Conservation (phyloP, 2,329 filamentous ascomycete genomes). For the Phaeoacremonium minimum region DNA sequence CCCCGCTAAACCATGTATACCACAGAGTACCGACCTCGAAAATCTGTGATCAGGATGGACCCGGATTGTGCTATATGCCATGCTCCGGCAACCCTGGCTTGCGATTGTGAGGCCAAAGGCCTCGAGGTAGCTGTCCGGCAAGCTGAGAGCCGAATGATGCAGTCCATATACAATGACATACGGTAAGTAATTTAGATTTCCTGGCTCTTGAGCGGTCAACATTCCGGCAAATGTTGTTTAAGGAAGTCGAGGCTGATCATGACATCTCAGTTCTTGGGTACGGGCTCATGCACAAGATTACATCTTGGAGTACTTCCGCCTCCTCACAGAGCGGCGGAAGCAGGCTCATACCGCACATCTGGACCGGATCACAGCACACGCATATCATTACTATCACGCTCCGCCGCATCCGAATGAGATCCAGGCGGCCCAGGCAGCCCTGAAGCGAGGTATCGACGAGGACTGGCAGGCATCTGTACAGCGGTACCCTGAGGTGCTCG, state of each 20-base stretch:
- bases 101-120: constrained; percentile 63
- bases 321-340: constrained; percentile 58
- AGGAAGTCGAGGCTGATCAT: too few relatives aligned
- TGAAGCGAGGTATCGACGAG: constrained; percentile 72
- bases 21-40: constrained; percentile 43
- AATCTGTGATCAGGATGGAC: constrained; percentile 58
- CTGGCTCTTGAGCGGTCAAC: background rate
- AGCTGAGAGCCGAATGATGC: constrained; percentile 61
- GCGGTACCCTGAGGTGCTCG: constrained; percentile 74
- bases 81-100: constrained; percentile 52
- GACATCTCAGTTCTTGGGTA: constrained; percentile 43
- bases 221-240: too few relatives aligned
- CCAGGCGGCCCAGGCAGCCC: constrained; percentile 55
- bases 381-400: constrained; percentile 53
- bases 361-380: constrained; percentile 49
- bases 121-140: constrained; percentile 59
- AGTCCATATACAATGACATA: constrained; percentile 57
- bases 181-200: constrained; percentile 36
- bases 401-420: constrained; percentile 60
- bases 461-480: constrained; percentile 75
- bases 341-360: constrained; percentile 50
- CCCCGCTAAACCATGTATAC: constrained; percentile 15
- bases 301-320: constrained; percentile 61
- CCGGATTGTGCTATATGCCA: constrained; percentile 66
- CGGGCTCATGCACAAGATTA: constrained; percentile 63